Evolutionary conservation across 805 yeast species (phyloP), one percentile per base, ranked within the genome.

Genomic region (Metschnikowia kunwiensis): DNA sequence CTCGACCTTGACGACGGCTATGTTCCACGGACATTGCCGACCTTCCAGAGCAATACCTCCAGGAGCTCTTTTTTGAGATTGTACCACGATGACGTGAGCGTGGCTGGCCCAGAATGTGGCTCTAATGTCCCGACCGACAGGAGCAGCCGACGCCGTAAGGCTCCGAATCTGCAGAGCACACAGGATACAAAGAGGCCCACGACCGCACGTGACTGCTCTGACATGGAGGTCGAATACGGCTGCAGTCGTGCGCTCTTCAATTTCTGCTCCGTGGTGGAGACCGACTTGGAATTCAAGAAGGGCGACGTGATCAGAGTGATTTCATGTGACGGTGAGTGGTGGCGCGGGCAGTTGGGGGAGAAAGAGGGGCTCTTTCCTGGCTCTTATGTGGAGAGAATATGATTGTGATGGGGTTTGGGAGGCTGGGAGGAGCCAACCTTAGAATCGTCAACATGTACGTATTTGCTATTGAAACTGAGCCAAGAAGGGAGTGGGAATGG

Each of bases 291-390:
- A 3, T 64, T 78, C 34, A 35, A 46, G 11, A 55, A 49, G 21
- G 78, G 75, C 4, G 79, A 74, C 41, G 44, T 47, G 15, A 68
- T 78, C 16, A 54, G 41, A 30, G 49, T 77, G 1, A 17, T 69
- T 7, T 65, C 58, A 18, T 42, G 43, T 13, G 34, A 38, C 3
- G 61, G 63, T 1, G 43, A 52, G 8, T 65, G 71, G 71, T 65
- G 70, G 68, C 53, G 49, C 27, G 72, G 70, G 9, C 55, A 54
- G 42, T 30, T 53, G 8, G 36, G 47, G 11, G 65, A 58, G 0
- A 34, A 34, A 23, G 46, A 38, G 30, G 70, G 70, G 5, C 27
- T 58, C 30, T 66, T 67, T 36, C 70, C 70, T 1, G 36, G 51
- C 1, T 60, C 57, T 43, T 63, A 64, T 38, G 68, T 63, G 29